phyloP scores from a whole-genome alignment of 768 basidiomycete species.

The Pleurotus citrinopileatus region DNA sequence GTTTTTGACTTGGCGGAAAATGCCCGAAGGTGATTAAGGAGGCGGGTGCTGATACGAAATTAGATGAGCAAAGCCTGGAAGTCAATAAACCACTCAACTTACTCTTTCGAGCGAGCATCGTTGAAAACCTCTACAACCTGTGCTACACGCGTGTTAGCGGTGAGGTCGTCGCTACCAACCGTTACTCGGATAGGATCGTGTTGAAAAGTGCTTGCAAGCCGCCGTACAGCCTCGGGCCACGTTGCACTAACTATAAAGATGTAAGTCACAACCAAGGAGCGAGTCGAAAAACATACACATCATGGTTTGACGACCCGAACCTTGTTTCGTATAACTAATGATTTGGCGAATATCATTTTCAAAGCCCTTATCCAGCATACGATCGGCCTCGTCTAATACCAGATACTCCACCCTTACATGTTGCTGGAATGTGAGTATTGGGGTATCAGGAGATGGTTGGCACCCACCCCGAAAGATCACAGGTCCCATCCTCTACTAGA shows the following conservation, averaged over 20 bases:
- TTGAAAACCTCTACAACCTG: conserved; percentile 93
- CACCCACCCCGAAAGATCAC: conserved; percentile 75
- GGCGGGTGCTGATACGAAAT: conserved; percentile 45
- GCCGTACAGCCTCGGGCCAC: conserved; percentile 93
- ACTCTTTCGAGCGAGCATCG: conserved; percentile 85
- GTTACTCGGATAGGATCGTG: conserved; percentile 84
- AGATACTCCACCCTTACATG: conserved; percentile 75
- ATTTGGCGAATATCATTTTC: conserved; percentile 96
- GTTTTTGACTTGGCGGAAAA: conserved; percentile 54
- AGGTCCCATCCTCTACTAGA: conserved; percentile 81
- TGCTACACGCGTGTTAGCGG: conserved; percentile 91
- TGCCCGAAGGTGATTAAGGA: conserved; percentile 52
- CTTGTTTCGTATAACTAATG: conserved; percentile 69
- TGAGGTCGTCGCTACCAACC: conserved; percentile 92
- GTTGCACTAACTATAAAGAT: conserved; percentile 82
- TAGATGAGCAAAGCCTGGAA: background rate
- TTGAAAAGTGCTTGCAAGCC: conserved; percentile 87
- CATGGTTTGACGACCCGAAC: conserved; percentile 79
- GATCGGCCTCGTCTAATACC: conserved; percentile 95
- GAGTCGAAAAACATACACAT: conserved; percentile 67
- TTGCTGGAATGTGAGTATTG: too few species aligned
- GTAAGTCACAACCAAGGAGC: background rate
- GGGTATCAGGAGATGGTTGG: too few species aligned
- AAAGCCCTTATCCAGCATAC: conserved; percentile 98
- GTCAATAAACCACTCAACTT: conserved; percentile 23